Base-by-base conservation (phyloP, 306 rosid species). In the Lathyrus oleraceus region DNA sequence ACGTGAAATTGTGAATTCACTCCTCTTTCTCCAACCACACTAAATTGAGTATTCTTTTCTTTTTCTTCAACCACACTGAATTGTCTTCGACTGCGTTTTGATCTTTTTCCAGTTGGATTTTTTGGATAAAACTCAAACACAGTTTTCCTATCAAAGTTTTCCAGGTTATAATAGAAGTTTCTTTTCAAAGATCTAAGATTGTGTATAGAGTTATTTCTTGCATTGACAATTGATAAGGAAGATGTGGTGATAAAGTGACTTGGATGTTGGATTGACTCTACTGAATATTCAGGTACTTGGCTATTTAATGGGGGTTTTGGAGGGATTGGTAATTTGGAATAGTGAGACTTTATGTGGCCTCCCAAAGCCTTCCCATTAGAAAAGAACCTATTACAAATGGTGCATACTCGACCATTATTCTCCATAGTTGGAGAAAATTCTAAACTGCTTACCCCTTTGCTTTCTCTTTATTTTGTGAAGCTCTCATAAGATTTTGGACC, bases 301-400 rank as follows among this genome's bases (percentile, higher is more conserved):
- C 6, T 32, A 10, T 35, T 35, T 6, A 10, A 19, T 20, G 35
- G 32, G 5, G 51, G 19, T 7, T 39, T 20, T 9, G 51, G 36
- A 40, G 36, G 36, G 52, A 40, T 7, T 6, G 52, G 13, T 5
- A 63, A n/a, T 59, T 59, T 59, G 12, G 43, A 9, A 13, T 25
- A 36, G 2, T 63, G 69, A 12, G 69, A 20, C 25, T 13, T 63
- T 35, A 63, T 63, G 19, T 63, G 69, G 7, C 69, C 69, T 42
- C 69, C 69, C 35, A 63, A 40, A n/a, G 69, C 69, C 43, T 40
- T 63, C 1, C 69, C 69, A 63, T 63, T 63, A 39, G 68, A 40
- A 40, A 63, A 56, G 0, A 4, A 40, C 68, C 13, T 63, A 32
- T 39, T 12, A 12, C 69, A 63, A 11, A 63, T 40, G 15, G 5